phyloP scores from a whole-genome alignment of 495 filamentous ascomycete genomes.

The Penicillium cinerascens region DNA sequence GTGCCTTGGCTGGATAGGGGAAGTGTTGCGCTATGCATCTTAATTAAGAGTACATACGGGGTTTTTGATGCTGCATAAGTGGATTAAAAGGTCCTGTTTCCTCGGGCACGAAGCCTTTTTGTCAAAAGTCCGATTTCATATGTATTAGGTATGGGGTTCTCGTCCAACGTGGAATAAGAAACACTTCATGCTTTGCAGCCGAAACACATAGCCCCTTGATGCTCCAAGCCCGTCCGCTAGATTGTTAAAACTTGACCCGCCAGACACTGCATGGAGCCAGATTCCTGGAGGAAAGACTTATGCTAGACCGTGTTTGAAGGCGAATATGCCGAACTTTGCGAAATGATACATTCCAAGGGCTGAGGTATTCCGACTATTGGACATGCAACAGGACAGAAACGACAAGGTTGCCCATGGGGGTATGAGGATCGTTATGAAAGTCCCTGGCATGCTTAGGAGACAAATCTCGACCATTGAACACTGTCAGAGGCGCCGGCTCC shows the following conservation, averaged over 20 bases:
- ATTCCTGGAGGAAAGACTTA: slow-evolving; percentile 10
- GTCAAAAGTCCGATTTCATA: not conserved
- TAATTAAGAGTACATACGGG: not conserved
- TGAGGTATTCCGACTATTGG: slow-evolving; percentile 3
- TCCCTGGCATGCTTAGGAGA: slow-evolving; percentile 17
- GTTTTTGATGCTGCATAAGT: not conserved
- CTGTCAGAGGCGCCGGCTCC: not conserved
- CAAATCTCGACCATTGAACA: slow-evolving; percentile 5
- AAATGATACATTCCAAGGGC: slow-evolving; percentile 8
- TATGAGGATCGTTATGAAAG: not conserved
- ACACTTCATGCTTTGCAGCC: not conserved
- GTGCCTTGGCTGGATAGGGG: slow-evolving; percentile 3
- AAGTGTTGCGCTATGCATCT: slow-evolving; percentile 1
- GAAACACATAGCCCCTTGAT: not conserved
- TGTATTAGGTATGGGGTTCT: not conserved
- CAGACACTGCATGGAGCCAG: slow-evolving; percentile 7
- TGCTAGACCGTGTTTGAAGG: slow-evolving; percentile 11
- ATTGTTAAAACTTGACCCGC: slow-evolving; percentile 17
- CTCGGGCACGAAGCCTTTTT: not conserved
- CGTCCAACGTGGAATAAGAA: not conserved
- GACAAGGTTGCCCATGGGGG: not conserved
- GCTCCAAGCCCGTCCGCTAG: not conserved
- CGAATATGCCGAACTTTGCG: not conserved
- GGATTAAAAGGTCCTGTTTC: not conserved
- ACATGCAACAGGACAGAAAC: not conserved